phyloP scores from a whole-genome alignment of 2,329 filamentous ascomycete genomes.

The Botrytis aclada region DNA sequence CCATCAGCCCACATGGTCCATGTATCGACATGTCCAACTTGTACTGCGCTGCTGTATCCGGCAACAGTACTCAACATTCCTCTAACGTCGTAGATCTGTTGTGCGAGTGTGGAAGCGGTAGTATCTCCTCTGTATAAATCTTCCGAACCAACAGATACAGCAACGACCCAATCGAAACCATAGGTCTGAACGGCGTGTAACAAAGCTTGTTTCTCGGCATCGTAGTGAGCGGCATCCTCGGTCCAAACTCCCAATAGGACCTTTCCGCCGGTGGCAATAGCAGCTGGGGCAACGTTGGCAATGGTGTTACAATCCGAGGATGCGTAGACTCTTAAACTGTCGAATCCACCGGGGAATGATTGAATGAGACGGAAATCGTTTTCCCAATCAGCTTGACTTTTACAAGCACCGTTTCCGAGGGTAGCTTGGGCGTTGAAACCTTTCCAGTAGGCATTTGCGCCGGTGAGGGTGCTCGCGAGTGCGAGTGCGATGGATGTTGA shows the following conservation, averaged over 20 bases:
- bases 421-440: conserved; percentile 45
- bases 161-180: conserved; percentile 57
- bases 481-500: conserved; percentile 33
- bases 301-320: conserved; percentile 51
- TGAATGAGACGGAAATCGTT: conserved; percentile 59
- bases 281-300: conserved; percentile 52
- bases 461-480: conserved; percentile 36
- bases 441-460: conserved; percentile 41
- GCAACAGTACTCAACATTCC: conserved; percentile 49
- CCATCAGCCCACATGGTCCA: conserved; percentile 61
- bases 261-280: conserved; percentile 56
- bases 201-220: conserved; percentile 59
- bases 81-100: conserved; percentile 49
- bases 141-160: conserved; percentile 63
- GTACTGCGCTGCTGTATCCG: conserved; percentile 47
- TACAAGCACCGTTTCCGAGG: conserved; percentile 58
- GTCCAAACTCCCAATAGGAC: conserved; percentile 66
- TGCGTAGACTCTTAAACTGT: conserved; percentile 58
- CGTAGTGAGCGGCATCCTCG: conserved; percentile 52
- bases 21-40: conserved; percentile 67
- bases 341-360: conserved; percentile 50
- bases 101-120: not conserved
- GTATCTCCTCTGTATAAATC: conserved; percentile 60
- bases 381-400: conserved; percentile 59
- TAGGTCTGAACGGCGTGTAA: conserved; percentile 53